Evolutionary conservation across 768 basidiomycete genomes (phyloP).

Genomic region (Naematelia encephala): DNA sequence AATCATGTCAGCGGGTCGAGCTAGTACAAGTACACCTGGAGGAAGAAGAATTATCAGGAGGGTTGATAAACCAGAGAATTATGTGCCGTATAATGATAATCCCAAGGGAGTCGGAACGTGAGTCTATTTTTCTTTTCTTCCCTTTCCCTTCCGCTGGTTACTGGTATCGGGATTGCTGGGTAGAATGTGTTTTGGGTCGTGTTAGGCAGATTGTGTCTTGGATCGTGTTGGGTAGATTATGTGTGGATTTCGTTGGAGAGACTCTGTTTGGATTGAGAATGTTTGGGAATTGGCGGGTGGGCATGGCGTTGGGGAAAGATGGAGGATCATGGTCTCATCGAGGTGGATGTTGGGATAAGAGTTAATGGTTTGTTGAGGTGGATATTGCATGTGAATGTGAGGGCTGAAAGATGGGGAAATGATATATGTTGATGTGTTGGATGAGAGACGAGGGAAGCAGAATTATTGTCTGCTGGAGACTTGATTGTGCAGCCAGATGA

Average conservation of each 20-base stretch:
- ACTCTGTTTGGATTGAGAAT: no score
- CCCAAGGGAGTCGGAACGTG: conserved; percentile 48
- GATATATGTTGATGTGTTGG: no score
- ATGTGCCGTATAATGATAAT: conserved; percentile 40
- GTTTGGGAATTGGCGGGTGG: no score
- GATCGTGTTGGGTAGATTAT: no score
- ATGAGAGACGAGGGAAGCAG: not conserved
- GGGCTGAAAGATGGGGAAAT: no score
- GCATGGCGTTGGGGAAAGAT: no score
- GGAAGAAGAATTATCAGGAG: not conserved
- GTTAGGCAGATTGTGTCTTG: not conserved
- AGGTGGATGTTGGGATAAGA: no score
- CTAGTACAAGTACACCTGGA: not conserved
- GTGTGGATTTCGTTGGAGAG: no score
- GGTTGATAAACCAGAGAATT: conserved; percentile 1
- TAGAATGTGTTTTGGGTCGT: not conserved
- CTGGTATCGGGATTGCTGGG: no score
- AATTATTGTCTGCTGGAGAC: not conserved
- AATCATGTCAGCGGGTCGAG: not conserved
- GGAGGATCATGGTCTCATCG: no score
- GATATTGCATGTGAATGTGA: no score
- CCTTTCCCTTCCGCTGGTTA: not conserved
- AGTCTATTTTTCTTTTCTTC: conserved; percentile 20
- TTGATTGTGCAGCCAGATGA: not conserved
- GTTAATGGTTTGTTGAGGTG: no score